These are phyloP conservation scores for Fusarium continuum DNA, from an alignment of 2,329 filamentous ascomycete genomes.

Conservation along the genomic window DNA sequence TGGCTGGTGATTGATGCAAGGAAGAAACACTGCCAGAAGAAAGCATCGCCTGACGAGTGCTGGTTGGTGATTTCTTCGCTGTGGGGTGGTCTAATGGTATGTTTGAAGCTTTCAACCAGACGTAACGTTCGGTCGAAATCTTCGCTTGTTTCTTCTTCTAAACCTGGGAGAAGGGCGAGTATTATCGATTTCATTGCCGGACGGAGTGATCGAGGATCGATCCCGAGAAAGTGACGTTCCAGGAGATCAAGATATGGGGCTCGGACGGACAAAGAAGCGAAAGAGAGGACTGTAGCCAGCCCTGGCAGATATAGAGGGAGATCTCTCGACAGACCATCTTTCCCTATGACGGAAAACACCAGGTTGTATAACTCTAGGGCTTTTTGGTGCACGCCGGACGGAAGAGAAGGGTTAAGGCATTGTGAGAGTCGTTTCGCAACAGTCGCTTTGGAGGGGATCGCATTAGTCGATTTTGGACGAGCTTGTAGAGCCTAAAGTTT, in stretches of 20 bases:
- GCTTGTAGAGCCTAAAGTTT: constrained; percentile 80
- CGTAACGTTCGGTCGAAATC: constrained; percentile 90
- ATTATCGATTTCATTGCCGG: constrained; percentile 92
- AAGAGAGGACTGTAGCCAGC: constrained; percentile 87
- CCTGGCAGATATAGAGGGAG: constrained; percentile 90
- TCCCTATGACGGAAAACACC: constrained; percentile 86
- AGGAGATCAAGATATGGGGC: constrained; percentile 85
- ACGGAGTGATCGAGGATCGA: constrained; percentile 76
- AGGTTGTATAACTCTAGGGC: constrained; percentile 92
- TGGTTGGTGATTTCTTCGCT: constrained; percentile 61
- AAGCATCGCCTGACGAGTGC: constrained; percentile 76
- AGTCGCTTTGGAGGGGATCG: constrained; percentile 81
- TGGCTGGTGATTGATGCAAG: constrained; percentile 90
- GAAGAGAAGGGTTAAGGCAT: constrained; percentile 91
- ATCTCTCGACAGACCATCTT: constrained; percentile 81
- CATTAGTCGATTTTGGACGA: constrained; percentile 74
- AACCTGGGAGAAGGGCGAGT: constrained; percentile 84
- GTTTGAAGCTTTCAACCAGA: constrained; percentile 80
- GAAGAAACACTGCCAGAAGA: constrained; percentile 99
- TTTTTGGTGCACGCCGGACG: constrained; percentile 97
- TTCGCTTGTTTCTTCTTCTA: constrained; percentile 96
- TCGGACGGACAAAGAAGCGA: constrained; percentile 91
- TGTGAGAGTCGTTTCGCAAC: constrained; percentile 93
- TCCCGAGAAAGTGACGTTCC: constrained; percentile 78
- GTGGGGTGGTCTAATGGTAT: constrained; percentile 65